Evolutionary conservation across 768 basidiomycete species (phyloP).

Genomic region (Hydnomerulius pinastri): DNA sequence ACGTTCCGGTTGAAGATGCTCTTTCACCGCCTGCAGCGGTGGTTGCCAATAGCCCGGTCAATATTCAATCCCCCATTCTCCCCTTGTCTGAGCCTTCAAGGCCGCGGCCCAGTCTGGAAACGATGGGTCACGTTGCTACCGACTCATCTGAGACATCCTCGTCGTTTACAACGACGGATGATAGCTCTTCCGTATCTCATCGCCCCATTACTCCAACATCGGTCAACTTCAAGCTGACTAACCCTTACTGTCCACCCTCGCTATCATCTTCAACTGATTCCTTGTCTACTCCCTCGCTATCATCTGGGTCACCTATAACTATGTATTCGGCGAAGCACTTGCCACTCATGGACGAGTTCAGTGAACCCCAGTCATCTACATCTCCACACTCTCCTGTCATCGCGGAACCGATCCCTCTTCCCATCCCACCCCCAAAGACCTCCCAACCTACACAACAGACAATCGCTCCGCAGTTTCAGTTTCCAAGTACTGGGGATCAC

Average conservation of each 20-base stretch:
- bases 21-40: not conserved
- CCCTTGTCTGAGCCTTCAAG: conserved; percentile 7
- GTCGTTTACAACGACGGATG: conserved; percentile 29
- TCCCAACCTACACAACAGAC: conserved; percentile 14
- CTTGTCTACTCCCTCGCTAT: conserved; percentile 52
- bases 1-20: conserved; percentile 20
- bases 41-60: not conserved
- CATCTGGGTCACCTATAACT: conserved; percentile 43
- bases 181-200: conserved; percentile 36
- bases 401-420: conserved; percentile 30
- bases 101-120: not conserved
- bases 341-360: conserved; percentile 33
- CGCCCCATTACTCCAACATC: conserved; percentile 39
- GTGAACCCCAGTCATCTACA: conserved; percentile 26
- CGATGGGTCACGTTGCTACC: not conserved
- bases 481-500: conserved; percentile 42
- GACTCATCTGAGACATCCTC: conserved; percentile 23
- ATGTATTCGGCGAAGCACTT: conserved; percentile 38
- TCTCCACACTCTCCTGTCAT: conserved; percentile 29
- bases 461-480: conserved; percentile 48
- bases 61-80: conserved; percentile 2
- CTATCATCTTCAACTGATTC: conserved; percentile 65
- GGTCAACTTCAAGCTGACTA: conserved; percentile 28
- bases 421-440: conserved; percentile 24
- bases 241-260: conserved; percentile 42